Evolutionary conservation across 2,329 filamentous ascomycete species (phyloP).

Genomic region (Leptosphaerulina australis): DNA sequence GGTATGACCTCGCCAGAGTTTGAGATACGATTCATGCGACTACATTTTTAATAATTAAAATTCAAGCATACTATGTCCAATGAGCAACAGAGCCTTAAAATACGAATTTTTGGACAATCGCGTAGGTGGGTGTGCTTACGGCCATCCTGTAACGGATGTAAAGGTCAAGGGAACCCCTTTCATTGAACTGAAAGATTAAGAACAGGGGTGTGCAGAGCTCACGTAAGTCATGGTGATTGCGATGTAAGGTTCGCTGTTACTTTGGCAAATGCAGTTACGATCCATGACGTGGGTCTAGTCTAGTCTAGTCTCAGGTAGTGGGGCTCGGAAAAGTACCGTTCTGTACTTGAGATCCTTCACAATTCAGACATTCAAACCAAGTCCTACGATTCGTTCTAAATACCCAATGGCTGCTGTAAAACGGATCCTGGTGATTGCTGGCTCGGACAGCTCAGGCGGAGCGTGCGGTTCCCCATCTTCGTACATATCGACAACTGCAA

Average conservation of each 20-base stretch:
- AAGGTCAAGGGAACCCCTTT: no score
- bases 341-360: slow-evolving; percentile 16
- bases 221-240: background rate
- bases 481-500: slow-evolving; percentile 21
- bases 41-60: no score
- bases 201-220: background rate
- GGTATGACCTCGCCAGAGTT: no score
- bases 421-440: slow-evolving; percentile 79
- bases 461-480: slow-evolving; percentile 63
- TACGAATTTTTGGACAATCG: background rate
- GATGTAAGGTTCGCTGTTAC: background rate
- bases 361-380: slow-evolving; percentile 10
- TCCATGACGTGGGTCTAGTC: slow-evolving; percentile 35
- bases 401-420: slow-evolving; percentile 40
- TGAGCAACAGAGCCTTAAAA: background rate
- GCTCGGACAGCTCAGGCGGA: slow-evolving; percentile 89
- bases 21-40: no score
- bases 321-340: slow-evolving; percentile 23
- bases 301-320: slow-evolving; percentile 35
- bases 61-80: background rate
- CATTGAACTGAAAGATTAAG: no score
- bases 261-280: background rate
- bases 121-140: background rate
- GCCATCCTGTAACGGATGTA: no score
- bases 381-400: background rate